Conservation (phyloP, 345 rosid genomes). For the Corchorus olitorius region DNA sequence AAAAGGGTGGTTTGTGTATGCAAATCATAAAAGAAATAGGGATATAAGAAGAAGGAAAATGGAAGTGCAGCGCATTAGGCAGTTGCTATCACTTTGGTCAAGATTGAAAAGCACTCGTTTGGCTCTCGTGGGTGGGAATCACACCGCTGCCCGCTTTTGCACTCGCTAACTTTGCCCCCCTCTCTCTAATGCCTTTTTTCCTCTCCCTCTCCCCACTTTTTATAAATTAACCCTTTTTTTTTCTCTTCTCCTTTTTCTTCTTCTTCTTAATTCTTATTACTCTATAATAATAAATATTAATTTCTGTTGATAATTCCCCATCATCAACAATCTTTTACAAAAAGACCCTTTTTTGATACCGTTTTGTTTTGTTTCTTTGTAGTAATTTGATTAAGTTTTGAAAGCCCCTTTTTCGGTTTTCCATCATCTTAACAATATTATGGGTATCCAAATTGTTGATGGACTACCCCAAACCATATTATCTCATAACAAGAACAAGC, state of each 20-base stretch:
- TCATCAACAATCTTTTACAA: too few relatives aligned
- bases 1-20: not conserved
- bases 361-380: not conserved
- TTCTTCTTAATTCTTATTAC: too few relatives aligned
- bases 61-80: slow-evolving; percentile 64
- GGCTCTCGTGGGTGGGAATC: slow-evolving; percentile 86
- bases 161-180: slow-evolving; percentile 51
- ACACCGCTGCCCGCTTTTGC: slow-evolving; percentile 83
- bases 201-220: slow-evolving; percentile 19
- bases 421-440: not conserved
- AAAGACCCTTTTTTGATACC: not conserved
- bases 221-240: not conserved
- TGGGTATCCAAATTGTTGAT: slow-evolving; percentile 44
- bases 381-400: slow-evolving; percentile 17
- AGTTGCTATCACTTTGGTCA: slow-evolving; percentile 58
- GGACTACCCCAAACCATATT: slow-evolving; percentile 40
- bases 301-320: not conserved
- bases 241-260: slow-evolving; percentile 14
- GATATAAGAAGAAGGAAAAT: slow-evolving; percentile 27
- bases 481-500: slow-evolving; percentile 27
- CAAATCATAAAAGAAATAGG: not conserved
- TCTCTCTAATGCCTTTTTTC: not conserved
- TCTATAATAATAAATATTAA: too few relatives aligned
- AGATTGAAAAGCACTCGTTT: slow-evolving; percentile 47
- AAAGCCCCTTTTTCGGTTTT: not conserved